A percentile compares a stretch with the other conserved stretches of the same genome.
These are phyloP conservation scores for Cadophora luteo-olivacea DNA, from an alignment of 2,329 filamentous ascomycete genomes.

Conservation along the genomic window DNA sequence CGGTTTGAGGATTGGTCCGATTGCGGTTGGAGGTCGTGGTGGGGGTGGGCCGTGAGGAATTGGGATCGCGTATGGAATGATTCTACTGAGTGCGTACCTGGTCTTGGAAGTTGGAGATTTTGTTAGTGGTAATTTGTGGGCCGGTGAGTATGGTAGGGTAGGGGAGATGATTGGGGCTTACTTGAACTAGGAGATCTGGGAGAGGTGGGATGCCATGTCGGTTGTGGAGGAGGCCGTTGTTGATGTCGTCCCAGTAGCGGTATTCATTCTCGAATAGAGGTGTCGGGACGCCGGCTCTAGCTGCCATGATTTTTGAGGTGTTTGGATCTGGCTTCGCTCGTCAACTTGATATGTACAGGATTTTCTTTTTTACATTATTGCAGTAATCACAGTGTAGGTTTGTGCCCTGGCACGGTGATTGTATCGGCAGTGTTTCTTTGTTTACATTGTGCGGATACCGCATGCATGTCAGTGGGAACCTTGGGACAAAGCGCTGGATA, in stretches of 20 bases:
- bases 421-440: too few relatives aligned
- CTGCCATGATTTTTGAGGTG: background rate
- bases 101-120: background rate
- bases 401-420: too few relatives aligned
- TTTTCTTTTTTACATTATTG: too few relatives aligned
- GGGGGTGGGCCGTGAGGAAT: background rate
- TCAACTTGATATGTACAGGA: too few relatives aligned
- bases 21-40: background rate
- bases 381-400: too few relatives aligned
- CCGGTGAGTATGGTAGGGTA: background rate
- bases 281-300: background rate
- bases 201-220: too few relatives aligned
- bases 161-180: background rate
- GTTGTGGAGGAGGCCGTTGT: background rate
- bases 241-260: background rate
- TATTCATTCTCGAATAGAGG: background rate
- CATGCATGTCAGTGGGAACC: too few relatives aligned
- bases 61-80: background rate
- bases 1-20: background rate
- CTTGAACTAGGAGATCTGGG: background rate
- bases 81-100: background rate
- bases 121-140: background rate
- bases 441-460: too few relatives aligned
- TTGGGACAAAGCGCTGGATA: too few relatives aligned
- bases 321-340: too few relatives aligned